phyloP scores from a whole-genome alignment of 257 asterid genomes.

The Agastache rugosa region DNA sequence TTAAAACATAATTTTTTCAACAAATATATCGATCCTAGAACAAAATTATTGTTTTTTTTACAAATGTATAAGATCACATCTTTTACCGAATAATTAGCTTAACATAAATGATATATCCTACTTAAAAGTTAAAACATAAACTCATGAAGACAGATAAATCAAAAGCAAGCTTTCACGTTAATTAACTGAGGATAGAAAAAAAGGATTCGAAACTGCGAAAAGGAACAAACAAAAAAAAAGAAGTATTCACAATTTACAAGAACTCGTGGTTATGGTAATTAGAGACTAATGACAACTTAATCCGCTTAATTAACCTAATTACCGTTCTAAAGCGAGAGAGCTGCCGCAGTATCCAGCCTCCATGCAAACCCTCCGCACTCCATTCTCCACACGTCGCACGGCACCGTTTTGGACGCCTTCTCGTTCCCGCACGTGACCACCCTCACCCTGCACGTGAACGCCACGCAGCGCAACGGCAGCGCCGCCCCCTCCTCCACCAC shows the following conservation, averaged over 20 bases:
- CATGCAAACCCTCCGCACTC: constrained; percentile 87
- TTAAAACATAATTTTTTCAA: too few relatives aligned
- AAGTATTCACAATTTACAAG: constrained; percentile 34
- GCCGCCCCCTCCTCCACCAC: constrained; percentile 52
- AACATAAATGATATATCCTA: too few relatives aligned
- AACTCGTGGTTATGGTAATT: neutral
- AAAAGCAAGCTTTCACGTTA: neutral
- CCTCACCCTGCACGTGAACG: constrained; percentile 79
- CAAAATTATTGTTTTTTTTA: too few relatives aligned
- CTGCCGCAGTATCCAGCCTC: constrained; percentile 83
- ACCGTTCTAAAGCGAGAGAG: constrained; percentile 69
- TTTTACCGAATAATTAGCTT: too few relatives aligned
- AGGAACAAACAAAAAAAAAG: neutral
- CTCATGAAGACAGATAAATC: neutral
- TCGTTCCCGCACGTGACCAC: constrained; percentile 60
- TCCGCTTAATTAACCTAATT: constrained; percentile 20
- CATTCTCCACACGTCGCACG: constrained; percentile 93
- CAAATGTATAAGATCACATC: too few relatives aligned
- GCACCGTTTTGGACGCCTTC: constrained; percentile 49
- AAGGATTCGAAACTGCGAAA: neutral
- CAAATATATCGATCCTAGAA: too few relatives aligned
- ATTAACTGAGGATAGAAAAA: neutral
- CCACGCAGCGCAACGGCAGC: constrained; percentile 44
- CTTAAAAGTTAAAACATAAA: too few relatives aligned
- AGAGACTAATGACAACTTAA: neutral